A percentile compares a stretch with the other conserved stretches of the same genome.
phyloP scores from a whole-genome alignment of 305 asterid genomes.

The Fraxinus sp. region DNA sequence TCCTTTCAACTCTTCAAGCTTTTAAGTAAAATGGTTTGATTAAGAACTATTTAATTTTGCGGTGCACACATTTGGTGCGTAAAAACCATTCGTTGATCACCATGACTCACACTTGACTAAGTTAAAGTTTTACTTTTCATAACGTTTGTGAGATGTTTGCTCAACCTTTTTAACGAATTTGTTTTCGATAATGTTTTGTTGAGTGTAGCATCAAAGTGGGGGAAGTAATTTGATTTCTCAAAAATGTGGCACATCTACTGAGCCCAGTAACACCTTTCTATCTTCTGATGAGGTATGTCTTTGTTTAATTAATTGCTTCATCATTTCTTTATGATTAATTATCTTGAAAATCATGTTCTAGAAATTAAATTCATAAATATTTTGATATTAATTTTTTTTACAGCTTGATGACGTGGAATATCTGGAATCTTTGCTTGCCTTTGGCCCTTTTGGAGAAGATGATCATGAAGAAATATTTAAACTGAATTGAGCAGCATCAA shows the following conservation, averaged over 20 bases:
- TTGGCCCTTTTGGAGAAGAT: constrained; percentile 30
- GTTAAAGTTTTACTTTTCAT: not conserved
- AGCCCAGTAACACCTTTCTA: constrained; percentile 1
- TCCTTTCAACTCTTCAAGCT: not conserved
- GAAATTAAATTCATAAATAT: not conserved
- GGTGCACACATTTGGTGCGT: not conserved
- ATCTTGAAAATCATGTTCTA: not conserved
- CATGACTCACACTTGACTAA: not conserved
- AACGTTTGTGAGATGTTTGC: not conserved
- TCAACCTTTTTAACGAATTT: not conserved
- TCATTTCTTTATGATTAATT: not conserved
- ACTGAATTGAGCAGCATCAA: not conserved
- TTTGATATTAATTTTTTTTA: not conserved
- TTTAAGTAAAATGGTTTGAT: not conserved
- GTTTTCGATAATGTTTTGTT: not conserved
- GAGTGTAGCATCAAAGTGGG: constrained; percentile 13
- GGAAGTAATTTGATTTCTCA: constrained; percentile 19
- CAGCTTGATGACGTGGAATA: constrained; percentile 45
- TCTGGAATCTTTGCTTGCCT: constrained; percentile 41
- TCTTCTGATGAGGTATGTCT: constrained; percentile 25
- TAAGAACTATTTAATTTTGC: not conserved
- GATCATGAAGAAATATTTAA: constrained; percentile 27
- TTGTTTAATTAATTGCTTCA: not conserved
- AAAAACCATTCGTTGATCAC: not conserved
- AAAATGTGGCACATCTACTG: constrained; percentile 21